Evolutionary conservation across 2,329 filamentous ascomycete genomes (phyloP).

Genomic region (Penicillium olsonii): DNA sequence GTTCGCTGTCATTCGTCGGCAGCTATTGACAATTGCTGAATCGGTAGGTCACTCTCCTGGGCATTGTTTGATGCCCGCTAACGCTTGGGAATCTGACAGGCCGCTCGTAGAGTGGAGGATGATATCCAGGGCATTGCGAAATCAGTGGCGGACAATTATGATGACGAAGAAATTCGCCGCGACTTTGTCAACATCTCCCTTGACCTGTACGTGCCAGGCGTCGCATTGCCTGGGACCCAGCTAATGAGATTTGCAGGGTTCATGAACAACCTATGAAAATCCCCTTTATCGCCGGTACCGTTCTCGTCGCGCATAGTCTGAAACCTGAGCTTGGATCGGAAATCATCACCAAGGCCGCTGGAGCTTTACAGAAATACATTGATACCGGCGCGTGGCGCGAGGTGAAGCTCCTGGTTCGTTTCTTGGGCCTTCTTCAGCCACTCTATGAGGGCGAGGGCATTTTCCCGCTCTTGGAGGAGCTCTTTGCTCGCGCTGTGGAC

Average conservation of each 20-base stretch:
- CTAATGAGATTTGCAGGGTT: constrained; percentile 47
- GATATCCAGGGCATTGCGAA: constrained; percentile 75
- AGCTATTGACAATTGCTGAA: constrained; percentile 79
- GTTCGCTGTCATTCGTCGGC: constrained; percentile 71
- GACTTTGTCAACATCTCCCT: constrained; percentile 73
- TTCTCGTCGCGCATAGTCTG: constrained; percentile 75
- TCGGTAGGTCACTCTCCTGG: constrained; percentile 49
- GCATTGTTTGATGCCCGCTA: constrained; percentile 5
- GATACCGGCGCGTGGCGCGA: constrained; percentile 79
- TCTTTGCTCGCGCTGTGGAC: constrained; percentile 90
- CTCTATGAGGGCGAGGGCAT: constrained; percentile 81
- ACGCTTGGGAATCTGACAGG: constrained; percentile 36
- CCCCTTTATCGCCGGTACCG: constrained; percentile 85
- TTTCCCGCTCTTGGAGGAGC: constrained; percentile 79
- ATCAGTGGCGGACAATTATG: constrained; percentile 77
- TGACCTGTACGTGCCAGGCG: constrained; percentile 61
- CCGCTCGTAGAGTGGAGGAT: constrained; percentile 74
- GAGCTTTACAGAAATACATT: constrained; percentile 67
- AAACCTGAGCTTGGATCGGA: constrained; percentile 74
- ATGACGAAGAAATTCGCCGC: constrained; percentile 75
- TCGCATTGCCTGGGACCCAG: constrained; percentile 1
- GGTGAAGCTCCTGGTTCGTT: constrained; percentile 86
- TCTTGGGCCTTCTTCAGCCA: constrained; percentile 82
- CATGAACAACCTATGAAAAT: constrained; percentile 95
- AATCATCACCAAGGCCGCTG: constrained; percentile 65